phyloP scores from a whole-genome alignment of 2,329 filamentous ascomycete genomes.

The Leptographium galeiforme region DNA sequence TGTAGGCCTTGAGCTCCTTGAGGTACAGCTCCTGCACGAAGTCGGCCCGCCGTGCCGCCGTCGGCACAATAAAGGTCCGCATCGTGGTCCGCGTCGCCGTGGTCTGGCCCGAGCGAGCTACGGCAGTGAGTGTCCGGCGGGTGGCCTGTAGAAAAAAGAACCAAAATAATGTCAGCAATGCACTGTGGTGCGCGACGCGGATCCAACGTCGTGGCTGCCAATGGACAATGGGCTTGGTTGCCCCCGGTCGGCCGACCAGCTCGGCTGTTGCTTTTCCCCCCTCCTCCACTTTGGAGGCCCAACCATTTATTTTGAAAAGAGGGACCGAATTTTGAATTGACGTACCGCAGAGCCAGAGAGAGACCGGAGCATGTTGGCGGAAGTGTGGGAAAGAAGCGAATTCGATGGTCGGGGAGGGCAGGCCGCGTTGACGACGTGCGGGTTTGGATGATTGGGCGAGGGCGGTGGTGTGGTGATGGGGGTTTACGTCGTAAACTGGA shows the following conservation, averaged over 20 bases:
- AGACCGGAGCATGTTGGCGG: slow-evolving; percentile 42
- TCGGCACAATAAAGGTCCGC: slow-evolving; percentile 42
- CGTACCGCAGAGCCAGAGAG: slow-evolving; percentile 43
- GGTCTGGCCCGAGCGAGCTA: slow-evolving; percentile 23
- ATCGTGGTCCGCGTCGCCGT: slow-evolving; percentile 20
- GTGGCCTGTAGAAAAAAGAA: slow-evolving; percentile 25
- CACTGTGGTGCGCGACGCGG: no score
- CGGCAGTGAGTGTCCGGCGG: slow-evolving; percentile 33
- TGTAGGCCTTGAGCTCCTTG: slow-evolving; percentile 91
- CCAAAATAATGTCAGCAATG: no score
- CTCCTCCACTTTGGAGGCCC: no score
- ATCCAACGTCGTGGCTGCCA: no score
- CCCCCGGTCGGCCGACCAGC: neutral
- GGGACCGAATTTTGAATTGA: slow-evolving; percentile 8
- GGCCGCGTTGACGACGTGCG: neutral
- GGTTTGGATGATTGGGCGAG: neutral
- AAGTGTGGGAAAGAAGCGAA: slow-evolving; percentile 13
- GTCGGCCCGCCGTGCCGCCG: slow-evolving; percentile 61
- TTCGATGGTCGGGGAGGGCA: neutral
- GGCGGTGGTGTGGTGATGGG: neutral
- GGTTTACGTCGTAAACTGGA: neutral
- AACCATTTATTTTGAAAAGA: neutral
- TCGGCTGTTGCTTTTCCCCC: no score
- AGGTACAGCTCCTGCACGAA: slow-evolving; percentile 97
- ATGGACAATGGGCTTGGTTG: no score